A percentile compares a stretch with the other conserved stretches of the same genome.
Conservation (phyloP, 345 rosid species). For the thale cress (Arabidopsis thaliana) region TAIR10.1 NC_003076.8:20785001-20785500, state of each 20-base stretch:
- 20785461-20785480: slow-evolving; percentile 10
- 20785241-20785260: neutral
- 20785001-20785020: neutral
- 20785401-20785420: slow-evolving; percentile 54
- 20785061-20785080: slow-evolving; percentile 83
- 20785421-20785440: neutral
- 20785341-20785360: slow-evolving; percentile 77
- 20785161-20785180: neutral
- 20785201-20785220: neutral
- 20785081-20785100: slow-evolving; percentile 67
- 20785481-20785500: neutral
- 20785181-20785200: neutral
- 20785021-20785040: slow-evolving; percentile 16
- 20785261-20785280: neutral
- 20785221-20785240: neutral
- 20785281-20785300: neutral
- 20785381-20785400: slow-evolving; percentile 75
- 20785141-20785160: slow-evolving; percentile 17
- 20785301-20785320: neutral
- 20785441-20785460: slow-evolving; percentile 7
- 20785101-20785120: slow-evolving; percentile 70
- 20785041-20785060: slow-evolving; percentile 53
- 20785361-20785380: slow-evolving; percentile 78
- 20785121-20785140: slow-evolving; percentile 29
- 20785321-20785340: slow-evolving; percentile 56